Evolutionary conservation across 1,284 basidiomycete genomes (phyloP).

Genomic region (Psilocybe mexicana): DNA sequence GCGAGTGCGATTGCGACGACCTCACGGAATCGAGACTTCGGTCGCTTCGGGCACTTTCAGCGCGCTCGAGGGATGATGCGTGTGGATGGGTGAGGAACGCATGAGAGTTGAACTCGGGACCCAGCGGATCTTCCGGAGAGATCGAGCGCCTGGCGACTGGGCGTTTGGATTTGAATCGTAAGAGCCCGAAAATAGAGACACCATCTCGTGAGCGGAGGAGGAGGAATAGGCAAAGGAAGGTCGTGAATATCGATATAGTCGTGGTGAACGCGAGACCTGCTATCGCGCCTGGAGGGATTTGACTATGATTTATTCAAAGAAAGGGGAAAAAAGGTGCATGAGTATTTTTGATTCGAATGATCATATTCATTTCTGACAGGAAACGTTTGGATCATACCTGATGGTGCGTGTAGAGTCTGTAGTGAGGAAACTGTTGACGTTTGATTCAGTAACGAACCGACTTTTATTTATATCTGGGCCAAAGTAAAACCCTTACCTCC

Average conservation of each 20-base stretch:
- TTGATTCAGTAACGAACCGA: too few relatives aligned
- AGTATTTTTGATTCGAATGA: background rate
- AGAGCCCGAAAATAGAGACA: too few relatives aligned
- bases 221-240: conserved; percentile 6
- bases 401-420: background rate
- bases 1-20: background rate
- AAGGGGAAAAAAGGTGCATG: too few relatives aligned
- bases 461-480: too few relatives aligned
- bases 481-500: background rate
- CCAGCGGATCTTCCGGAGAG: background rate
- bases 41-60: background rate
- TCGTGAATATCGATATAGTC: conserved; percentile 5
- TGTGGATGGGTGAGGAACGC: background rate
- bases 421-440: conserved; percentile 3
- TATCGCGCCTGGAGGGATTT: conserved; percentile 2
- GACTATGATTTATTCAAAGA: background rate
- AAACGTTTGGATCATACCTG: background rate
- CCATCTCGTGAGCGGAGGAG: conserved; percentile 2
- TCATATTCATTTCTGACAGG: background rate
- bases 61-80: background rate
- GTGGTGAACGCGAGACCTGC: conserved; percentile 12
- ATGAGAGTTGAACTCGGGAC: background rate
- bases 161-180: background rate
- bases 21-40: background rate
- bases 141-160: too few relatives aligned